These are phyloP conservation scores for Asterella californica DNA, from an alignment of 225 moss, liverwort and hornwort species.

Conservation along the genomic window DNA sequence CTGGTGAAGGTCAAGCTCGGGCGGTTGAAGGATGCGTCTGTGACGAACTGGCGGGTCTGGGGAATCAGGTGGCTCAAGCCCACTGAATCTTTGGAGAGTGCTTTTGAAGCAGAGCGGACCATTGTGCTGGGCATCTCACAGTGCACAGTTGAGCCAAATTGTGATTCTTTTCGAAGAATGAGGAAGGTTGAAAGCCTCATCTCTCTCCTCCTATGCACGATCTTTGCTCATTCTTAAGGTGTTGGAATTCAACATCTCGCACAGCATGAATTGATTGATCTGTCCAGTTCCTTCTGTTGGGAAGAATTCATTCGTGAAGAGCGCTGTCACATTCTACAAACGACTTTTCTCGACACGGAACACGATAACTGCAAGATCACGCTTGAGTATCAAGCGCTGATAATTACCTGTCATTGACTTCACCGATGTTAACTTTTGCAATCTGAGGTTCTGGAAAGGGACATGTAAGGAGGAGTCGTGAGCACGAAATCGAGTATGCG, in stretches of 20 bases:
- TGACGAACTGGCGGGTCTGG: constrained; percentile 84
- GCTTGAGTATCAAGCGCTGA: no score
- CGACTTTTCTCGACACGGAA: no score
- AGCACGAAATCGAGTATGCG: no score
- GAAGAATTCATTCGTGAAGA: neutral
- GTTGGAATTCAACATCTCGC: neutral
- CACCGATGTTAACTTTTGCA: no score
- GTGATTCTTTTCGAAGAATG: no score
- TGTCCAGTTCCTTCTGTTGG: neutral
- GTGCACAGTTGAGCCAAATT: constrained; percentile 43
- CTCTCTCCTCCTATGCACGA: neutral
- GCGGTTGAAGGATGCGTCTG: constrained; percentile 57
- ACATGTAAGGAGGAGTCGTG: no score
- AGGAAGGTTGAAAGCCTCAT: neutral
- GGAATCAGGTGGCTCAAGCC: no score
- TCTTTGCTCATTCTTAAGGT: neutral
- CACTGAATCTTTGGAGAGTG: constrained; percentile 71
- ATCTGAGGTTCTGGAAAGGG: no score
- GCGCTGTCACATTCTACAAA: neutral
- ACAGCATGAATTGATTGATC: neutral
- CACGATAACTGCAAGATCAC: no score
- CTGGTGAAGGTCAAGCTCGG: constrained; percentile 66
- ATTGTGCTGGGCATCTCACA: constrained; percentile 66
- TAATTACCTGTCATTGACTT: no score
- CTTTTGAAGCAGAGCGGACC: constrained; percentile 69